phyloP scores from a whole-genome alignment of 1,284 basidiomycete species.

The Rhizoctonia solani region DNA sequence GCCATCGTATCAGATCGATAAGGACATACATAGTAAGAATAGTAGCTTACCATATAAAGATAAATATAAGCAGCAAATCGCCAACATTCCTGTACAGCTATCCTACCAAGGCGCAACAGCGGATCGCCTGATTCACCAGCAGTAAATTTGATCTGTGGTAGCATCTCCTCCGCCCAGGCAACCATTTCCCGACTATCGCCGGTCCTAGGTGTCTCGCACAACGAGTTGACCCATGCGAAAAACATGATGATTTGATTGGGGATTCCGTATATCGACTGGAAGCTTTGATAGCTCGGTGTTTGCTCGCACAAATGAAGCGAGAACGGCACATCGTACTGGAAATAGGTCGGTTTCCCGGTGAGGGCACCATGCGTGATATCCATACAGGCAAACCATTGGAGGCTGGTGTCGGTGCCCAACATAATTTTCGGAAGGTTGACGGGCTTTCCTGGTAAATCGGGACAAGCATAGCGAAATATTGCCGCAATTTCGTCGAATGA shows the following conservation, averaged over 20 bases:
- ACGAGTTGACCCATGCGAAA: no score
- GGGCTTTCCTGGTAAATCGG: neutral
- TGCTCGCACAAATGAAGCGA: no score
- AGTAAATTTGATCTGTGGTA: neutral
- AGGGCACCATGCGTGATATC: neutral
- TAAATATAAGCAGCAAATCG: constrained; percentile 1
- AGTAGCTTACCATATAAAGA: constrained; percentile 13
- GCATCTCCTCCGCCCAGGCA: neutral
- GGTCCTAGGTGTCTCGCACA: no score
- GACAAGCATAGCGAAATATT: neutral
- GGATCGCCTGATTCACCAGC: neutral
- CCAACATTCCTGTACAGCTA: constrained; percentile 2
- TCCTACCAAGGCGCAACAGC: neutral
- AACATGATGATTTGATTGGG: no score
- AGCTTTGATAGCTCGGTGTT: no score
- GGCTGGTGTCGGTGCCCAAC: neutral
- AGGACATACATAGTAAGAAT: neutral
- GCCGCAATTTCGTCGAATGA: neutral
- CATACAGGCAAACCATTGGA: constrained; percentile 15
- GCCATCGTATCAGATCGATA: neutral
- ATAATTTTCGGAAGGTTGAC: constrained; percentile 4
- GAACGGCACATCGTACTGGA: no score
- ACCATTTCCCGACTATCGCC: no score
- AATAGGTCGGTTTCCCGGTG: no score
- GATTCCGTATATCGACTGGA: no score